A percentile compares a stretch with the other conserved stretches of the same genome.
Conservation (phyloP, 305 asterid species). For the Withania somnifera region DNA sequence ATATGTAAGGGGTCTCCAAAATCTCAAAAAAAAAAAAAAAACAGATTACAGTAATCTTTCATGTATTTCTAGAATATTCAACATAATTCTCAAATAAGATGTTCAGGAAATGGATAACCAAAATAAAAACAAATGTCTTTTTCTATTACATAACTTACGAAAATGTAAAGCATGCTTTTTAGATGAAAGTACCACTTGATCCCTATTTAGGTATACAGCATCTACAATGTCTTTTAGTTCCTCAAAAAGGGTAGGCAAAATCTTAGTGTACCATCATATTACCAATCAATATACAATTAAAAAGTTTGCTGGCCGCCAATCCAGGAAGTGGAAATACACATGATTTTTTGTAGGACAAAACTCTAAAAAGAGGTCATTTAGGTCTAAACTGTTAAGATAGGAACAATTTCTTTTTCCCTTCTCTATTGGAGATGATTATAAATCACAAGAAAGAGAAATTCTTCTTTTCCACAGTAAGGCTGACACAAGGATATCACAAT, state of each 20-base stretch:
- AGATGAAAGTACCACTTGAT: not conserved
- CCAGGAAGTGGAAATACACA: not conserved
- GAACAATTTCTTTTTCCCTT: not conserved
- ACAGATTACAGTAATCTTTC: not conserved
- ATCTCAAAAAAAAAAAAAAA: not conserved
- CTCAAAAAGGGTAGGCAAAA: not conserved
- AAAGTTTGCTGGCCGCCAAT: not conserved
- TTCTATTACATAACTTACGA: not conserved
- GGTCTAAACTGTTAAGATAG: not conserved
- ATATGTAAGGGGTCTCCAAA: not conserved
- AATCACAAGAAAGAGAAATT: not conserved
- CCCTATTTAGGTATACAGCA: not conserved
- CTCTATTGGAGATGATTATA: not conserved
- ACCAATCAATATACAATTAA: not conserved
- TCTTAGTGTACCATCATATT: not conserved
- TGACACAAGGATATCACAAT: not conserved
- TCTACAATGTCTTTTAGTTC: not conserved
- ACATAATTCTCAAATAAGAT: not conserved
- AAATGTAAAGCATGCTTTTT: not conserved
- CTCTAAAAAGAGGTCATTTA: not conserved
- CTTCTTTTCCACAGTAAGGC: not conserved
- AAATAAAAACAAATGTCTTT: not conserved
- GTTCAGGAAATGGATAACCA: not conserved
- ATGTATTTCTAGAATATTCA: not conserved
- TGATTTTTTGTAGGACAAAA: not conserved